phyloP scores from a whole-genome alignment of 2,329 filamentous ascomycete species.

The Epichloe elymi region DNA sequence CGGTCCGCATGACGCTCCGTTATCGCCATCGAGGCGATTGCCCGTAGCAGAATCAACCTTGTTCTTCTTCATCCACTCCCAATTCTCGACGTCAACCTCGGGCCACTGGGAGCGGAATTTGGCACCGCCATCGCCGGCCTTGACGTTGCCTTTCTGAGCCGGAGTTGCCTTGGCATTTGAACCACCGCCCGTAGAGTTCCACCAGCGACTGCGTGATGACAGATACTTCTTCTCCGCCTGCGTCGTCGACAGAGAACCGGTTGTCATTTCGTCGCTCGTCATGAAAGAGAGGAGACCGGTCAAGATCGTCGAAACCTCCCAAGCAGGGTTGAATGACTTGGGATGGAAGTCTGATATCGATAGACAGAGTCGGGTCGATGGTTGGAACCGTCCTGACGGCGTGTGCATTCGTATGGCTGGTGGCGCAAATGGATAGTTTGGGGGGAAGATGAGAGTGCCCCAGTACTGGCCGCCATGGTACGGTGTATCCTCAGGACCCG shows the following conservation, averaged over 20 bases:
- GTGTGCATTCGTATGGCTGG: constrained; percentile 99
- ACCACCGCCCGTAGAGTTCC: constrained; percentile 89
- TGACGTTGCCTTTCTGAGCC: constrained; percentile 62
- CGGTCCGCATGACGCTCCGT: constrained; percentile 37
- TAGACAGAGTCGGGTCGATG: constrained; percentile 80
- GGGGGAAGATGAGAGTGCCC: constrained; percentile 94
- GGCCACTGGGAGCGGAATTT: constrained; percentile 88
- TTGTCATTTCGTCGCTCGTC: constrained; percentile 98
- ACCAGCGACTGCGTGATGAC: constrained; percentile 74
- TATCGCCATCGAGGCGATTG: constrained; percentile 35
- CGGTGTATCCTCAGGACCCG: constrained; percentile 83
- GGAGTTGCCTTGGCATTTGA: constrained; percentile 44
- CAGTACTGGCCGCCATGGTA: constrained; percentile 96
- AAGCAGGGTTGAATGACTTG: constrained; percentile 94
- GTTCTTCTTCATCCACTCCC: constrained; percentile 78
- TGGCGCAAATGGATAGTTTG: constrained; percentile 93
- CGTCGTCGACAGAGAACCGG: constrained; percentile 69
- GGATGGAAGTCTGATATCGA: constrained; percentile 97
- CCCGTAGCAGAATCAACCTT: constrained; percentile 70
- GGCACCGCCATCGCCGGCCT: constrained; percentile 79
- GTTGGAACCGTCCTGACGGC: constrained; percentile 87
- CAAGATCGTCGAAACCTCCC: constrained; percentile 94
- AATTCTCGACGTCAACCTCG: constrained; percentile 79
- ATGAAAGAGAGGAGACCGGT: constrained; percentile 93
- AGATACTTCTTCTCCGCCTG: constrained; percentile 66